Base-by-base conservation (phyloP, 2,329 filamentous ascomycete species). In the Amylocarpus encephaloides region DNA sequence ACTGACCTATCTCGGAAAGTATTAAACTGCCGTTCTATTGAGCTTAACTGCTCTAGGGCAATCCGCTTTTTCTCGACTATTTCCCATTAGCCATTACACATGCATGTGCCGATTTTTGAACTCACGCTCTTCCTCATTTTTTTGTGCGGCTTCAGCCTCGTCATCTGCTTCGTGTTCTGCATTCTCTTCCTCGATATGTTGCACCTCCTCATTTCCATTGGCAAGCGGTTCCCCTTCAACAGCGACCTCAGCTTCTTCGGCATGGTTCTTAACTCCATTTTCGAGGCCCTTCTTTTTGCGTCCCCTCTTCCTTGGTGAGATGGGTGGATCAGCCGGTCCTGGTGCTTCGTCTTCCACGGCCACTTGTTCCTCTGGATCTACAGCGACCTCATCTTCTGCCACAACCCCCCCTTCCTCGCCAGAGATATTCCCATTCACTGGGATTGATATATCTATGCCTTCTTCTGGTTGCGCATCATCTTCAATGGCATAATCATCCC, bases 11-110 rank as follows among this genome's bases (percentile, higher is more conserved):
- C 90, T 62, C 90, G 81, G 64, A 97, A 88, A 15, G 86, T 79
- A 52, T 85, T 82, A 70, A 98, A 98, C 64, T 93, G 88, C 66
- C 86, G 86, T 66, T 97, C 92, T 39, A 98, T 86, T 15, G 80
- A 79, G 15, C 81, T 77, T 60, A 96, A 78, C 58, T 89, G 82
- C 49, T 90, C 87, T 64, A 91, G 84, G 0, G 91, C 91, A 32
- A 80, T 79, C 63, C 83, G 83, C 70, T 92, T 93, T 64, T 82
- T 83, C 62, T 87, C 80, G 57, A 87, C 88, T 92, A 61, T 53
- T 52, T 63, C 62, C 33, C 52, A 56, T 68, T 55, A 71, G 66
- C 59, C 50, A 42, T 39, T 34, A 29, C 26, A 39, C 57, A 52
- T 59, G 44, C 10, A 41, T 45, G 48, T 16, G 45, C 38, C 10